Base-by-base conservation (phyloP, 2,329 filamentous ascomycete species). In the Alternaria burnsii region DNA sequence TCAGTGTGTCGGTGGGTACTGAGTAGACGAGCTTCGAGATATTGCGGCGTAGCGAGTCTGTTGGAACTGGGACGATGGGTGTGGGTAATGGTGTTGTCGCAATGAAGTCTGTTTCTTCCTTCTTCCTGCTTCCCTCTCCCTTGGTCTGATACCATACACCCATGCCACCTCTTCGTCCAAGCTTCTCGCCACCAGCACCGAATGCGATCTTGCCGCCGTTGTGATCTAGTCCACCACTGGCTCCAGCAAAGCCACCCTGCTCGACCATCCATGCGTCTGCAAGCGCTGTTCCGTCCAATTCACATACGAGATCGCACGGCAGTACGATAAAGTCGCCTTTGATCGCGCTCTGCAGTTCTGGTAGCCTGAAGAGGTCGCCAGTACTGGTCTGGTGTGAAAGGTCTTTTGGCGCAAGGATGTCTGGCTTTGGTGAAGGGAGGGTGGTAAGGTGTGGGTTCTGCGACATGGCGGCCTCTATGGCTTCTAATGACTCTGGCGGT, bases 61-160 rank as follows among this genome's bases (percentile, higher is more conserved):
- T 85, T 0, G 87, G 84, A 10, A 88, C 83, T 7, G 86, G 83
- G 1, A 88, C 85, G 16, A 84, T 78, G 0, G 88, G 81, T 5
- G 83, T 73, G 4, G 88, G 82, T 6, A 95, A 81, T 4, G 91
- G 88, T 0, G 91, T 86, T 1, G 91, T 93, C 9, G 90, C 92
- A 70, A 97, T 87, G 76, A 97, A 97, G 74, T 98, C 94, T 2
- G 93, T 95, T 77, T 97, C 93, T 77, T 97, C 93, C 46, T 90
- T 90, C 80, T 97, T 98, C 63, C 94, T 86, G 36, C 88, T 88
- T 6, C 88, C 88, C 63, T 91, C 90, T 18, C 85, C 86, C 75
- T 92, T 92, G 2, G 93, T 97, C 72, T 94, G 88, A 78, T 97
- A 98, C 89, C 91, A 98, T 1, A 99, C 91, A 6, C 91, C 90